Evolutionary conservation across 345 rosid species (phyloP), one percentile per base, ranked within the genome.

Genomic region (Nasturtium officinale): DNA sequence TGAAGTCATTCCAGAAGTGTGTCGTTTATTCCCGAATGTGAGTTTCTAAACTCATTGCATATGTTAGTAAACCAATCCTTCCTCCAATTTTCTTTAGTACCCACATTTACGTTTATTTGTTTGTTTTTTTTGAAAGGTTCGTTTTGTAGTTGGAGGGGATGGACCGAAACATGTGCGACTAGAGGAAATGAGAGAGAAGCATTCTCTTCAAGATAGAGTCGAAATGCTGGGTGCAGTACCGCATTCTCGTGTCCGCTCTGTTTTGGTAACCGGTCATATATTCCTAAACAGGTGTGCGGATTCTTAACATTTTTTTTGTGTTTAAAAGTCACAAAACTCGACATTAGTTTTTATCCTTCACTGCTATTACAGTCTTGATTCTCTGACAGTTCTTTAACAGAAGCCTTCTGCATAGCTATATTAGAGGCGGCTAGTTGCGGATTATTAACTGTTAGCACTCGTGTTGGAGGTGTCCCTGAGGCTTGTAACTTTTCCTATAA

Each of bases 351-450:
- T 61, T 46, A 3, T 37, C 17, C 15, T 21, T 50, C 51, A 48
- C 48, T 15, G 35, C 16, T 62, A 63, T 71, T 11, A 48, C 50
- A 46, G 55, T 66, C 62, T 60, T 82, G 64, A 67, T 51, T 73
- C 50, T 69, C 25, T 71, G 61, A 72, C 90, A 95, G 99, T 83
- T 95, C 97, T 70, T 84, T 95, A 72, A 95, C 99, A 26, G 96
- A 95, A 86, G 99, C 97, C 9, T 95, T 95, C 81, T 95, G 97
- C 90, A 95, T 95, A 77, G 96, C 99, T 72, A 91, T 91, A 66
- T 82, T 95, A 71, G 99, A 95, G 79, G 97, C 99, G 35, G 96
- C 99, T 76, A 95, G 99, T 81, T 91, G 97, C 61, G 96, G 99
- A 76, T 81, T 95, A 60, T 79, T 95, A 72, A 95, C 99, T 6